A percentile compares a stretch with the other conserved stretches of the same genome.
These are phyloP conservation scores for Sclerotinia glacialis DNA, from an alignment of 2,329 filamentous ascomycete genomes.

Conservation along the genomic window DNA sequence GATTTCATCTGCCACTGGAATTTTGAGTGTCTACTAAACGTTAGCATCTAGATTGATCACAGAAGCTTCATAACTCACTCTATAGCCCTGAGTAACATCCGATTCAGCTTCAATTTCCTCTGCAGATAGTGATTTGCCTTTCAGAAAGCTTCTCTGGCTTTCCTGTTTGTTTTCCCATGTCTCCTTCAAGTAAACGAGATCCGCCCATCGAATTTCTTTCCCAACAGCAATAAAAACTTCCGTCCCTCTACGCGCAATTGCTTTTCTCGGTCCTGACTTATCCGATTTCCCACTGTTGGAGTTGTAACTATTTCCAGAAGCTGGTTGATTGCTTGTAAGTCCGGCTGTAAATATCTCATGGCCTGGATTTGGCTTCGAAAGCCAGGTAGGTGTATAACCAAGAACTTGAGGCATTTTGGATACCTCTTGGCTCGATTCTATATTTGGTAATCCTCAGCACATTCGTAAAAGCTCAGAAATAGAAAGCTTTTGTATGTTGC, in stretches of 20 bases:
- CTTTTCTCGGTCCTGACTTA: constrained; percentile 54
- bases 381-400: constrained; percentile 83
- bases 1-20: constrained; percentile 77
- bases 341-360: constrained; percentile 68
- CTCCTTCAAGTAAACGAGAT: constrained; percentile 76
- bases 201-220: constrained; percentile 88
- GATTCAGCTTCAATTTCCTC: constrained; percentile 34
- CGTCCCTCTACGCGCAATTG: constrained; percentile 76
- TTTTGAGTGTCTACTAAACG: constrained; percentile 65
- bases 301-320: constrained; percentile 27
- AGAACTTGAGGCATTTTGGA: constrained; percentile 77
- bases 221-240: constrained; percentile 88
- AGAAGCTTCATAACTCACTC: constrained; percentile 43
- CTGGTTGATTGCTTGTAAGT: constrained; percentile 39
- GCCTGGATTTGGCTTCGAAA: constrained; percentile 73
- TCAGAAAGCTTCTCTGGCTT: constrained; percentile 26
- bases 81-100: constrained; percentile 45
- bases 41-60: constrained; percentile 28
- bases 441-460: constrained; percentile 25
- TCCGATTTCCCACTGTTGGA: constrained; percentile 44
- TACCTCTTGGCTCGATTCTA: constrained; percentile 24
- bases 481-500: constrained; percentile 23
- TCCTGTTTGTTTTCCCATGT: constrained; percentile 45
- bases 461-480: constrained; percentile 20
- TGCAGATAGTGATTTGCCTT: constrained; percentile 27